These are phyloP conservation scores for Termitomyces sp. DNA, from an alignment of 768 basidiomycete species.

Conservation along the genomic window DNA sequence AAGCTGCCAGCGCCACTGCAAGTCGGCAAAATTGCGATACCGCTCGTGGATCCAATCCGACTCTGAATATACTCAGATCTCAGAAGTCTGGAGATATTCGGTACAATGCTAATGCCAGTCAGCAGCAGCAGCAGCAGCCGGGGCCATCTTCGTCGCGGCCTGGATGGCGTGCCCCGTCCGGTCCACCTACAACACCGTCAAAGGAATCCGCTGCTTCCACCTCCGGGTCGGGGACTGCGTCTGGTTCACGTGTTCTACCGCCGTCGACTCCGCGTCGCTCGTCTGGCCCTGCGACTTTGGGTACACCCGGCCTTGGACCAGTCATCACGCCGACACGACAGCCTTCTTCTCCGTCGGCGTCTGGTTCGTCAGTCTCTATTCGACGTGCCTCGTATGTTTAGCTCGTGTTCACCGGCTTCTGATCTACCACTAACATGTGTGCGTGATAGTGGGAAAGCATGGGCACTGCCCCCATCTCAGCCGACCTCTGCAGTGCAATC, in stretches of 20 bases:
- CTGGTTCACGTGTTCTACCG: conserved; percentile 12
- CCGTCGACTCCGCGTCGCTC: conserved; percentile 15
- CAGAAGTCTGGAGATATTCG: conserved; percentile 1
- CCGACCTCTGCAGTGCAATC: conserved; percentile 23
- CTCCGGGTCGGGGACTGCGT: not conserved
- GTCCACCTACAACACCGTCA: conserved; percentile 5
- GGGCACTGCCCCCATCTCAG: conserved; percentile 30
- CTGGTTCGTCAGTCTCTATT: conserved; percentile 2
- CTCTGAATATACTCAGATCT: not conserved
- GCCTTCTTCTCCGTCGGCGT: conserved; percentile 18
- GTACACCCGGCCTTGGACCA: conserved; percentile 47
- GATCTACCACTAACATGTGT: not conserved
- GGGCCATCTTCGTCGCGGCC: conserved; percentile 3
- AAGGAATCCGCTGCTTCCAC: not conserved
- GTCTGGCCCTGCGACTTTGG: conserved; percentile 14
- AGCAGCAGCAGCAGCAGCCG: not conserved
- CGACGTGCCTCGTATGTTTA: conserved; percentile 46
- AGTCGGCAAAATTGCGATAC: conserved; percentile 5
- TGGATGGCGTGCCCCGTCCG: conserved; percentile 5
- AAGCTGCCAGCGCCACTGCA: conserved; percentile 29
- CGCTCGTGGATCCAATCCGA: not conserved
- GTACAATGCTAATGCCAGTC: not conserved
- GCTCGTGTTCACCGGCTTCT: not conserved
- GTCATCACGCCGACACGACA: conserved; percentile 58
- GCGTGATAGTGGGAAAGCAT: conserved; percentile 44